Percentiles rank a stretch among this genome's conserved stretches.
phyloP scores from a whole-genome alignment of 257 asterid genomes.

The Forsythia viridissima region DNA sequence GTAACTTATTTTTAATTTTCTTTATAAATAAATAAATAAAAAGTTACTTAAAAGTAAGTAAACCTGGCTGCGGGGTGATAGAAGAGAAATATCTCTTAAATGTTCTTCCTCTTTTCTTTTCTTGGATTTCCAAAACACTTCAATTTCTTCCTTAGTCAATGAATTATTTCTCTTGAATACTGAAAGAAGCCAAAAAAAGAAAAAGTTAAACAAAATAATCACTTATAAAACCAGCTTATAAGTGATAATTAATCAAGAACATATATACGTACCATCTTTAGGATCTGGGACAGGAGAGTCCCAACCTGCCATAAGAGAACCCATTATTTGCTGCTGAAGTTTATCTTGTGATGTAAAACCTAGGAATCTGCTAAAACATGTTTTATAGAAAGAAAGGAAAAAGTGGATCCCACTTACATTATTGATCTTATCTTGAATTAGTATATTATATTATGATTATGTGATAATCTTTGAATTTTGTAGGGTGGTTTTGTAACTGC shows the following conservation, averaged over 20 bases:
- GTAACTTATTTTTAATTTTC: neutral
- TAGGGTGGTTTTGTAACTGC: neutral
- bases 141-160: constrained; percentile 70
- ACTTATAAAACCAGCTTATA: neutral
- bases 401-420: neutral
- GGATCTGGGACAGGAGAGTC: constrained; percentile 56
- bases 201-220: neutral
- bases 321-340: constrained; percentile 40
- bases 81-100: constrained; percentile 48
- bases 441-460: neutral
- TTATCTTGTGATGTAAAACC: neutral
- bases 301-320: constrained; percentile 98
- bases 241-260: neutral
- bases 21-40: neutral
- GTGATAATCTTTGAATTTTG: neutral
- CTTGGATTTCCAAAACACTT: constrained; percentile 69
- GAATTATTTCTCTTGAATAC: constrained; percentile 61
- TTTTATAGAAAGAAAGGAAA: neutral
- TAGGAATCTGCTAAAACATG: neutral
- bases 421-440: neutral
- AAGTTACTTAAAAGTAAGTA: neutral
- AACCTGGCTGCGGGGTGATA: constrained; percentile 67
- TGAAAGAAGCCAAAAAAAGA: constrained; percentile 10
- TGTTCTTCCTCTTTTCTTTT: constrained; percentile 70
- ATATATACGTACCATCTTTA: constrained; percentile 46